Evolutionary conservation across 2,329 filamentous ascomycete species (phyloP).

Genomic region (Aspergillus sp.): DNA sequence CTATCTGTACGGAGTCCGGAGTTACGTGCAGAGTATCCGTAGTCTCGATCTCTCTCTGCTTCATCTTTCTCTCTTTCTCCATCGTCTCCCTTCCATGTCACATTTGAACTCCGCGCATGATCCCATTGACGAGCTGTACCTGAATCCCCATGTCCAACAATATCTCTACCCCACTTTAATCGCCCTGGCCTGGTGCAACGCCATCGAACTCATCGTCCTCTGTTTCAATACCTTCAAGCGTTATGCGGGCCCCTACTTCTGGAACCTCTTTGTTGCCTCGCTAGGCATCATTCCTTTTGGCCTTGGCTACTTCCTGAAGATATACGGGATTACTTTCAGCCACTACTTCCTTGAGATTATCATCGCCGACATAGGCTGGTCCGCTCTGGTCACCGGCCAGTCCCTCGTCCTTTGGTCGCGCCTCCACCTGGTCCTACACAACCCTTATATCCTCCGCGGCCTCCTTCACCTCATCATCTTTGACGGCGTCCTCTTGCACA

Average conservation of each 20-base stretch:
- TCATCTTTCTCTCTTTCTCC: too few species aligned
- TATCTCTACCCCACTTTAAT: background rate
- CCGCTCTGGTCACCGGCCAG: background rate
- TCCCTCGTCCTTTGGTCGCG: background rate
- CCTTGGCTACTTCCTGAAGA: conserved; percentile 2
- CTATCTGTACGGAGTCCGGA: too few species aligned
- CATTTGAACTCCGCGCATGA: too few species aligned
- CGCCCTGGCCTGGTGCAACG: background rate
- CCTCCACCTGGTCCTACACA: background rate
- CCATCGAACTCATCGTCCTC: background rate
- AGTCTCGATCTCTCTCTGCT: too few species aligned
- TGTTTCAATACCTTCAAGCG: conserved; percentile 3
- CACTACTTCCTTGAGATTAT: background rate
- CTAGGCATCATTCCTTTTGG: background rate
- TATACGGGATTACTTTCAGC: background rate
- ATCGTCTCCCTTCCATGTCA: too few species aligned
- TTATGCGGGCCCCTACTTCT: conserved; percentile 2
- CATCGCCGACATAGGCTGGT: conserved; percentile 1
- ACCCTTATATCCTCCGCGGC: background rate
- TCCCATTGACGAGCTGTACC: too few species aligned
- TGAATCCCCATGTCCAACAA: too few species aligned
- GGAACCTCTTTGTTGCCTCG: conserved; percentile 1
- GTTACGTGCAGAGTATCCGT: too few species aligned
- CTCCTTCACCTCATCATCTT: background rate
- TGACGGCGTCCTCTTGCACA: background rate